Evolutionary conservation across 371 early-diverging fungal species (phyloP).

Genomic region (Nematocida parisii): DNA sequence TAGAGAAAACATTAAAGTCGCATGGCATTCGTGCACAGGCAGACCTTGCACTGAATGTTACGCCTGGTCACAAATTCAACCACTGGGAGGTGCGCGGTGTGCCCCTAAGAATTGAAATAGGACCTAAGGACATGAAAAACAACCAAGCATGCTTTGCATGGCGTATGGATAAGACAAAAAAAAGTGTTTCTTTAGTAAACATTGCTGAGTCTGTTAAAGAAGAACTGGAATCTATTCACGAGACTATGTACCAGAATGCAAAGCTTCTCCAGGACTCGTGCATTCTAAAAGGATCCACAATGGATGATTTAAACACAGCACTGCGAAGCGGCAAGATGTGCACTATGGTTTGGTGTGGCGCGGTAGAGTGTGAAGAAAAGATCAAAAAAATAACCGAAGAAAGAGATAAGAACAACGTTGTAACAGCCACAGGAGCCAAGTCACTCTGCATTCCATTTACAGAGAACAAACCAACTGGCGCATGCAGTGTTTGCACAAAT

Average conservation of each 20-base stretch:
- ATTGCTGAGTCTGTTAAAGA: conserved; percentile 71
- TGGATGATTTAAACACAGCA: conserved; percentile 84
- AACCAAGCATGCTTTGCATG: conserved; percentile 78
- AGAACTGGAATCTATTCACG: conserved; percentile 80
- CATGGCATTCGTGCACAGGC: conserved; percentile 80
- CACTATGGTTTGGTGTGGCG: conserved; percentile 92
- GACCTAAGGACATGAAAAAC: conserved; percentile 86
- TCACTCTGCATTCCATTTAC: conserved; percentile 91
- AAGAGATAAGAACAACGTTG: conserved; percentile 70
- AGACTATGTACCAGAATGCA: conserved; percentile 84
- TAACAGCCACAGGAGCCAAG: conserved; percentile 96
- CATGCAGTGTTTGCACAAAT: conserved; percentile 32
- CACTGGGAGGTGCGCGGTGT: conserved; percentile 98
- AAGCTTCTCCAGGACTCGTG: conserved; percentile 76
- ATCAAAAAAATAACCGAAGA: conserved; percentile 86
- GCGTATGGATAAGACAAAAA: conserved; percentile 78
- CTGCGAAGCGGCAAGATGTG: conserved; percentile 82
- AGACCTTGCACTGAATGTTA: conserved; percentile 83
- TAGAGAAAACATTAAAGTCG: conserved; percentile 73
- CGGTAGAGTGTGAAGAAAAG: conserved; percentile 82
- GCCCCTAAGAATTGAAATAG: conserved; percentile 92
- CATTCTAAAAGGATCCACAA: conserved; percentile 75
- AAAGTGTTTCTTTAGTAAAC: conserved; percentile 70
- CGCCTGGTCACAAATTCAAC: conserved; percentile 97
- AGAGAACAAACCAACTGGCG: not conserved